Evolutionary conservation across 2,329 filamentous ascomycete genomes (phyloP).

Genomic region (Fusarium protoensiforme): DNA sequence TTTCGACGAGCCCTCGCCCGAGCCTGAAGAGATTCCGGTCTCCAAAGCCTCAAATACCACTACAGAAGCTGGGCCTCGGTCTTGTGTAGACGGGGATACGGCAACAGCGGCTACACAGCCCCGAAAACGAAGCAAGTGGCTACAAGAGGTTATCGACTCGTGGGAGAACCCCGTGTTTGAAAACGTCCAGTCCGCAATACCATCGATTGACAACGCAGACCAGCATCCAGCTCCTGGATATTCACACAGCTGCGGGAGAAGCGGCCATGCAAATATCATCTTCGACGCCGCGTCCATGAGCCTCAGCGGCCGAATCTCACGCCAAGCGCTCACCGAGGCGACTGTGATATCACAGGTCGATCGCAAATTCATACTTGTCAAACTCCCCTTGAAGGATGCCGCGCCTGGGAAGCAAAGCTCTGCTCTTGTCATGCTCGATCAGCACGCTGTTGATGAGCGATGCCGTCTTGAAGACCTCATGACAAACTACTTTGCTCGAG

Average conservation of each 20-base stretch:
- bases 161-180: slow-evolving; percentile 85
- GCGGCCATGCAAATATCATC: slow-evolving; percentile 30
- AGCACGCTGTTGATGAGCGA: slow-evolving; percentile 94
- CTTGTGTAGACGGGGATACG: not conserved
- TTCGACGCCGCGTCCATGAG: slow-evolving; percentile 45
- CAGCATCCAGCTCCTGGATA: not conserved
- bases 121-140: slow-evolving; percentile 59
- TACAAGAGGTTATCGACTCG: slow-evolving; percentile 67
- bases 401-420: slow-evolving; percentile 38
- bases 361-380: slow-evolving; percentile 85
- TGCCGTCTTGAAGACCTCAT: slow-evolving; percentile 82
- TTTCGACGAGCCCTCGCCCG: slow-evolving; percentile 51
- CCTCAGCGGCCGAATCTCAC: slow-evolving; percentile 66
- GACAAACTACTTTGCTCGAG: slow-evolving; percentile 57
- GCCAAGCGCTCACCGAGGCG: slow-evolving; percentile 67
- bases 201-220: slow-evolving; percentile 45
- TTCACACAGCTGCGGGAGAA: slow-evolving; percentile 6
- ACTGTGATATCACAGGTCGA: slow-evolving; percentile 86
- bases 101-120: not conserved
- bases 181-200: slow-evolving; percentile 57
- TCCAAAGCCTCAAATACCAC: not conserved
- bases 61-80: not conserved
- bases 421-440: slow-evolving; percentile 84
- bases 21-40: slow-evolving; percentile 10
- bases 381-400: slow-evolving; percentile 53